These are phyloP conservation scores for Kokia cookei DNA, from an alignment of 441 rosid genomes.

Conservation along the genomic window DNA sequence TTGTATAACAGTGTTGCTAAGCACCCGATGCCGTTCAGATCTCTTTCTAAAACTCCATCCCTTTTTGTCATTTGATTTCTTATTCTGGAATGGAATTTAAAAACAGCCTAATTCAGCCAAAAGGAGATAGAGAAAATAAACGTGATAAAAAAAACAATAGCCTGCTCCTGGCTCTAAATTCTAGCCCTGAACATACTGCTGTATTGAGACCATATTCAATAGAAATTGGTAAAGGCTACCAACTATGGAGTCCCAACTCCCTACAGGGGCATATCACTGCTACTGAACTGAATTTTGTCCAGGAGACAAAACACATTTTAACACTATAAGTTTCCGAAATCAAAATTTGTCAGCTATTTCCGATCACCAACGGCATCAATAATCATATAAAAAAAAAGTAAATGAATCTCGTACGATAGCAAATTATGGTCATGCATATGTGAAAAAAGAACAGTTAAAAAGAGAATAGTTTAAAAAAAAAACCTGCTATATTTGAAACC, in stretches of 20 bases:
- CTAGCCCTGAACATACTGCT: background rate
- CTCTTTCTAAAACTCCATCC: slow-evolving; percentile 16
- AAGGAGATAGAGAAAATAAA: background rate
- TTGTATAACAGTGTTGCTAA: slow-evolving; percentile 2
- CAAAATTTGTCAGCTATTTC: background rate
- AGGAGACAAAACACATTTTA: background rate
- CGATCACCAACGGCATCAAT: background rate
- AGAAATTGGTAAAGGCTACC: background rate
- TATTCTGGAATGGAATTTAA: background rate
- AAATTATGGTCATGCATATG: background rate
- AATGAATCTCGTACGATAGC: background rate
- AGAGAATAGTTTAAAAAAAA: background rate
- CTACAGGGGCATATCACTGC: background rate
- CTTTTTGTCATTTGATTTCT: slow-evolving; percentile 7
- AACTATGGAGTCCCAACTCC: background rate
- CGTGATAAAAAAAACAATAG: background rate
- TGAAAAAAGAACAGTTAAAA: background rate
- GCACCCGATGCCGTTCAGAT: slow-evolving; percentile 13
- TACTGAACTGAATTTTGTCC: background rate
- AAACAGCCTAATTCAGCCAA: background rate
- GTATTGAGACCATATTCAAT: background rate
- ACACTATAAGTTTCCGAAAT: background rate
- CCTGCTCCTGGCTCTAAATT: background rate
- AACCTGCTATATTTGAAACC: background rate
- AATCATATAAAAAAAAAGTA: background rate